Evolutionary conservation across 257 asterid genomes (phyloP).

Genomic region (Mitragyna speciosa): DNA sequence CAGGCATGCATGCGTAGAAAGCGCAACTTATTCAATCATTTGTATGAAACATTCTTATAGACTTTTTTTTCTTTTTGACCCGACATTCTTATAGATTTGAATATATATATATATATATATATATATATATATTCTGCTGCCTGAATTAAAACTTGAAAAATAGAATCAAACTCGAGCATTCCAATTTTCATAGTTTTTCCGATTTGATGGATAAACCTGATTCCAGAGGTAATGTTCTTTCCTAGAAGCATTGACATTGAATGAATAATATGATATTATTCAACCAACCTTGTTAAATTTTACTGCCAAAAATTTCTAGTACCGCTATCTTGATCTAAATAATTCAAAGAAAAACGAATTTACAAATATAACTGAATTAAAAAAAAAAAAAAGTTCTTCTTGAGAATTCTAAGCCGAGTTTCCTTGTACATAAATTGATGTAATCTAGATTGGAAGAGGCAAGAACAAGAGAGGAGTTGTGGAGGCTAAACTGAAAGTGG

Average conservation of each 20-base stretch:
- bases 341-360: background rate
- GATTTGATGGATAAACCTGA: background rate
- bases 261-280: background rate
- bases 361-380: background rate
- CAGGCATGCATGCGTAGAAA: background rate
- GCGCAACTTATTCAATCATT: background rate
- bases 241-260: background rate
- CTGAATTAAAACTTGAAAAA: background rate
- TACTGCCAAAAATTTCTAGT: background rate
- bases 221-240: background rate
- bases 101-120: too few species aligned
- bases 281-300: background rate
- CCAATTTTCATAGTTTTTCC: background rate
- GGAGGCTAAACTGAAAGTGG: slow-evolving; percentile 87
- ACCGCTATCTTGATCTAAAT: background rate
- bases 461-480: slow-evolving; percentile 64
- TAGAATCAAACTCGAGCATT: background rate
- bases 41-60: background rate
- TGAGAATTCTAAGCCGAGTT: background rate
- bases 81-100: too few species aligned
- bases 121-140: too few species aligned
- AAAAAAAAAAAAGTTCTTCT: background rate
- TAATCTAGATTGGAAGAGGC: slow-evolving; percentile 63
- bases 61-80: too few species aligned
- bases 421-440: background rate